Base-by-base conservation (phyloP, 352 stramenopile species). In the Globisporangium uncinulatum region DNA sequence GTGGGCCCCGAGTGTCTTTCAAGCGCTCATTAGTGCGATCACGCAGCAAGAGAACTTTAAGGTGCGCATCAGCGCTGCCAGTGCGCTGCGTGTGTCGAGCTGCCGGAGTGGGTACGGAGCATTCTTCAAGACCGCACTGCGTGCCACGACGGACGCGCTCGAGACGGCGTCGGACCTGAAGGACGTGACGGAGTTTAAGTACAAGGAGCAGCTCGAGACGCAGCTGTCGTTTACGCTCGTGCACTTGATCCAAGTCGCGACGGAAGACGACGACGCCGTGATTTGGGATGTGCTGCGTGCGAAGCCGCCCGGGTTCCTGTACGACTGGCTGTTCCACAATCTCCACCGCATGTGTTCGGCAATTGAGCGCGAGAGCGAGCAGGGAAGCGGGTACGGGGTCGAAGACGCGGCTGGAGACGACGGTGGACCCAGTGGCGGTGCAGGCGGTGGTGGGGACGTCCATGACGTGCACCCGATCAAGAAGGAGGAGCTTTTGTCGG, bases 41-140 rank as follows among this genome's bases (percentile, higher is more conserved):
- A 63, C 75, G 2, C 85, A 95, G 65, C 85, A 95, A 61, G 85
- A 95, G 51, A 95, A 95, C 59, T 95, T 95, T 57, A 95, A 95
- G 51, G 85, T 95, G 6, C 85, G 85, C 3, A 95, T 95, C 48
- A 92, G 81, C 60, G 84, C 85, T 5, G 80, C 79, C 11, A 91
- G 79, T 52, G 85, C 85, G 9, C 56, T 95, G 11, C 81, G 85
- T 0, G 82, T 95, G 0, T 90, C 83, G 0, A 62, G 80, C 41
- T 79, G 74, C 1, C 79, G 85, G 7, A 84, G 69, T 34, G 71
- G 79, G 6, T 93, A 91, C 56, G 85, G 85, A 8, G 72, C 72
- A 19, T 91, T 92, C 56, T 95, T 85, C 62, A 62, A 76, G 42
- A 70, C 63, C 8, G 81, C 83, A 6, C 61, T 95, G 56, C 63